These are phyloP conservation scores for Cenchrus fungigraminus DNA, from an alignment of 176 grass and related monocot genomes.

Conservation along the genomic window DNA sequence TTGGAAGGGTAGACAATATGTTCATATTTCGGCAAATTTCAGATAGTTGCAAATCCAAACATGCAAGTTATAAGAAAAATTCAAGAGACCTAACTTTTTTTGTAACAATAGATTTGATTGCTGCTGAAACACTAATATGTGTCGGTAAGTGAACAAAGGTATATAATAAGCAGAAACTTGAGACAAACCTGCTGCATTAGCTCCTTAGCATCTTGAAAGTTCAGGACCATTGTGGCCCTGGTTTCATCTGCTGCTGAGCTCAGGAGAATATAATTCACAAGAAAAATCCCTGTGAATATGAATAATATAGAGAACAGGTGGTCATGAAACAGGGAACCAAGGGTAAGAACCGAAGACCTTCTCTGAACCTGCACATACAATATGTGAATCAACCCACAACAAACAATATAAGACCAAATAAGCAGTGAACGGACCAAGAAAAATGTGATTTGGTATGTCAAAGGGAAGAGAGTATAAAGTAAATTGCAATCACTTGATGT, in stretches of 20 bases:
- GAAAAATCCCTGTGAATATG: slow-evolving; percentile 81
- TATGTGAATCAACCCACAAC: slow-evolving; percentile 29
- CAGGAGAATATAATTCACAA: slow-evolving; percentile 79
- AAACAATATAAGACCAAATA: background rate
- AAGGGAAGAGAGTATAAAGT: slow-evolving; percentile 2
- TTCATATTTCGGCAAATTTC: background rate
- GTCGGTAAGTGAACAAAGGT: background rate
- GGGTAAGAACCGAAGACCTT: slow-evolving; percentile 32
- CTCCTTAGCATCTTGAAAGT: slow-evolving; percentile 67
- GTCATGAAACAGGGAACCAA: slow-evolving; percentile 72
- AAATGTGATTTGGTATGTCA: background rate
- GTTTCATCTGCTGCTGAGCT: slow-evolving; percentile 75
- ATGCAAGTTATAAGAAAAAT: background rate
- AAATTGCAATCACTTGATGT: background rate
- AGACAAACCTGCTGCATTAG: slow-evolving; percentile 69
- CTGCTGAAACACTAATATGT: background rate
- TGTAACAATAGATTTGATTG: background rate
- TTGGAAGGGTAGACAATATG: background rate
- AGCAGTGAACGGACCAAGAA: background rate
- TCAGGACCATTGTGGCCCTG: slow-evolving; percentile 36
- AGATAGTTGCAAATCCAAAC: background rate
- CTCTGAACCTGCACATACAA: slow-evolving; percentile 64
- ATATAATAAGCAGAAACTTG: slow-evolving; percentile 5
- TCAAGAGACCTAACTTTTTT: background rate
- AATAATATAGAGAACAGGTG: slow-evolving; percentile 83